Conservation (phyloP, 2,329 filamentous ascomycete genomes). For the Phyllosticta citrichinensis region DNA sequence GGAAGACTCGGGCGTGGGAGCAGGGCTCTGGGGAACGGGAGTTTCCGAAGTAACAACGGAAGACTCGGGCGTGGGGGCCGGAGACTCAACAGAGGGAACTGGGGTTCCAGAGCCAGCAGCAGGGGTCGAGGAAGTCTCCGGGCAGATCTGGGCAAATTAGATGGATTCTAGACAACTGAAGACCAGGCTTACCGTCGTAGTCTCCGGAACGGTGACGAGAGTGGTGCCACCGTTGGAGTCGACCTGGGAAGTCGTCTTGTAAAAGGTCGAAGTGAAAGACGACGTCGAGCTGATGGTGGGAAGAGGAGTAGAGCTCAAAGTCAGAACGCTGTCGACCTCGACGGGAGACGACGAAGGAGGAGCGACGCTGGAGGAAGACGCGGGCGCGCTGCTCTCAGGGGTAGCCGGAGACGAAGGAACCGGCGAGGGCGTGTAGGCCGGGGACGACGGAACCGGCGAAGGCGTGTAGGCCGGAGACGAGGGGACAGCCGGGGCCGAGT, state of each 20-base stretch:
- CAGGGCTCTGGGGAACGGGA: not conserved
- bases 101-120: not conserved
- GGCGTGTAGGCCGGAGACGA: slow-evolving; percentile 1
- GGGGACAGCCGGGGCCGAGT: slow-evolving; percentile 1
- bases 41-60: not conserved
- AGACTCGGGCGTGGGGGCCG: not conserved
- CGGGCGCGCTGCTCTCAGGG: not conserved
- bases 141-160: slow-evolving; percentile 1
- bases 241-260: not conserved
- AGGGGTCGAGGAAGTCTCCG: slow-evolving; percentile 1
- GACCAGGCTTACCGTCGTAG: not conserved
- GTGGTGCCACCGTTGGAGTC: not conserved
- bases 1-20: not conserved
- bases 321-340: not conserved
- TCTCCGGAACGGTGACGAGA: not conserved
- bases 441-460: not conserved
- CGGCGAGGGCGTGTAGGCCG: slow-evolving; percentile 1
- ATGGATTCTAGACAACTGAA: not conserved
- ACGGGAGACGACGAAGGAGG: not conserved
- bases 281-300: slow-evolving; percentile 3
- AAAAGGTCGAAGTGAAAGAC: not conserved
- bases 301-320: not conserved
- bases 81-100: not conserved
- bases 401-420: not conserved
- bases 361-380: not conserved